Percentiles rank a stretch among this genome's conserved stretches.
Conservation (phyloP, 2,329 filamentous ascomycete genomes). For the Aspergillus chevalieri region DNA sequence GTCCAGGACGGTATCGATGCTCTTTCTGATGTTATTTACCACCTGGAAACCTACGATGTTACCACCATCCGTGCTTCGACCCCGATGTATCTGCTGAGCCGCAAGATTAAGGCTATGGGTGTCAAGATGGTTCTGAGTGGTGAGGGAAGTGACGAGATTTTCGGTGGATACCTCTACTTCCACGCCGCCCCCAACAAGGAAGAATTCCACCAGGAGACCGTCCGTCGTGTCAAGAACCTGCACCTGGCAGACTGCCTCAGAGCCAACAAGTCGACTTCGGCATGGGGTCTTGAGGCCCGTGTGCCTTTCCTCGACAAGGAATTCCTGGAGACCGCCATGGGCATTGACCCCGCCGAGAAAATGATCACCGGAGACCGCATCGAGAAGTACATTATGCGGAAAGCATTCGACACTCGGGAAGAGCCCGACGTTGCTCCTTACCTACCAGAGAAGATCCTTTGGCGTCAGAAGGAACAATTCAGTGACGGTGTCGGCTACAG, state of each 20-base stretch:
- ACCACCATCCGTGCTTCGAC: constrained; percentile 97
- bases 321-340: constrained; percentile 90
- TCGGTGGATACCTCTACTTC: constrained; percentile 98
- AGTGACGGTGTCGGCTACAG: constrained; percentile 97
- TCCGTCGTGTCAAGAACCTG: constrained; percentile 91
- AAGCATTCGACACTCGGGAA: constrained; percentile 90
- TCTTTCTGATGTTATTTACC: constrained; percentile 94
- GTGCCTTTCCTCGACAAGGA: constrained; percentile 97
- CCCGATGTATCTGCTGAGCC: constrained; percentile 93
- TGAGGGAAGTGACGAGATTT: constrained; percentile 96
- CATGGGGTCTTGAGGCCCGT: constrained; percentile 95
- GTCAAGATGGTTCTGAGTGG: constrained; percentile 99
- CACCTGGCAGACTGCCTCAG: constrained; percentile 94
- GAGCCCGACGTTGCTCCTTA: constrained; percentile 77
- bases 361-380: constrained; percentile 86
- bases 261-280: constrained; percentile 97
- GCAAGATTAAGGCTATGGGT: constrained; percentile 99
- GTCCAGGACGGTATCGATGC: constrained; percentile 96
- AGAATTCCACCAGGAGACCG: constrained; percentile 92
- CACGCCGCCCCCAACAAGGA: constrained; percentile 85
- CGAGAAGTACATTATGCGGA: constrained; percentile 97
- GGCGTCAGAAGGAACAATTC: constrained; percentile 99
- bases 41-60: constrained; percentile 96
- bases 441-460: constrained; percentile 92
- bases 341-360: constrained; percentile 90